A percentile compares a stretch with the other conserved stretches of the same genome.
phyloP scores from a whole-genome alignment of 495 filamentous ascomycete genomes.

The Penicillium ochrochloron region DNA sequence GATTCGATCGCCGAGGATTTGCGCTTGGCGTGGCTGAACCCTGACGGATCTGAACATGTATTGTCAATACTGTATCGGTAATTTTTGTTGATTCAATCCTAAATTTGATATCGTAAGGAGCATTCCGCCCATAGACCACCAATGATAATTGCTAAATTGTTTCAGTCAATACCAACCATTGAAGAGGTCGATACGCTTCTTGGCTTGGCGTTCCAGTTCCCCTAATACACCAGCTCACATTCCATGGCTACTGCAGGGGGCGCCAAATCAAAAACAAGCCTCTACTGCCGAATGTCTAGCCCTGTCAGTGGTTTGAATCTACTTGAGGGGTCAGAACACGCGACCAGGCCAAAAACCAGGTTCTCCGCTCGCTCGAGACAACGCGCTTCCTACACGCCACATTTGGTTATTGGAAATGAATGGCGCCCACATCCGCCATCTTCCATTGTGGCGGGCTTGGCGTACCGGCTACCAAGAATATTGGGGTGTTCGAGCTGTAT shows the following conservation, averaged over 20 bases:
- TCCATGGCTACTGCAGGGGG: background rate
- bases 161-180: background rate
- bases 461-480: background rate
- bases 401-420: background rate
- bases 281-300: background rate
- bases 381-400: background rate
- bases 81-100: background rate
- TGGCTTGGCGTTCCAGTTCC: background rate
- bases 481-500: background rate
- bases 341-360: background rate
- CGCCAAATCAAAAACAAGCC: conserved; percentile 5
- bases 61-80: background rate
- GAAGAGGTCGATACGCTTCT: background rate
- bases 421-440: background rate
- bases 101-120: background rate
- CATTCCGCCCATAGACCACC: background rate
- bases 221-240: background rate
- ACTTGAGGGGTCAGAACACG: background rate
- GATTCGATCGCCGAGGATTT: conserved; percentile 19
- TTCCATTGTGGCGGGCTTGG: conserved; percentile 1
- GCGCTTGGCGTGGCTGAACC: conserved; percentile 13
- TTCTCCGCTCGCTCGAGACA: background rate
- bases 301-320: background rate
- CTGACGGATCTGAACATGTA: background rate
- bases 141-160: background rate